Conservation (phyloP, 164 flowering plant species). For the Saururus chinensis region DNA sequence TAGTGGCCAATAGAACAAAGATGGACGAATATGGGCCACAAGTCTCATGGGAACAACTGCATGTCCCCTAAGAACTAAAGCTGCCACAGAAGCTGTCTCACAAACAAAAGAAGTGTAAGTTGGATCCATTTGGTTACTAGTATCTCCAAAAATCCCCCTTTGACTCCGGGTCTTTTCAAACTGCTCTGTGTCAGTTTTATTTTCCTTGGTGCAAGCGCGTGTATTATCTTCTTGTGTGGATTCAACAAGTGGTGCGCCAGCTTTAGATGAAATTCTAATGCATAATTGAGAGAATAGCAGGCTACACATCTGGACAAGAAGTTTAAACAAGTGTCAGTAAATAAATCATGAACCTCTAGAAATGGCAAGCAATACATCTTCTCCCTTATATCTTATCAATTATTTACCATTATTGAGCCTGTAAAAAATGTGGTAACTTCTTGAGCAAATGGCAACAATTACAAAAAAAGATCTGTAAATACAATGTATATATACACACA, state of each 20-base stretch:
- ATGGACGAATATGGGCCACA: slow-evolving; percentile 82
- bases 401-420: too few species aligned
- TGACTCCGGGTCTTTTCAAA: slow-evolving; percentile 16
- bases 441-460: too few species aligned
- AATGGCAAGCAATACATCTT: too few species aligned
- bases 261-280: slow-evolving; percentile 52
- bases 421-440: too few species aligned
- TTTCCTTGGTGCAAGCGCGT: slow-evolving; percentile 16
- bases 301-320: slow-evolving; percentile 78
- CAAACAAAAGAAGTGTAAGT: slow-evolving; percentile 12
- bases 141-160: slow-evolving; percentile 29
- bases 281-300: slow-evolving; percentile 90
- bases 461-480: too few species aligned
- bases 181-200: slow-evolving; percentile 18
- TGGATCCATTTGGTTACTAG: slow-evolving; percentile 16
- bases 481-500: too few species aligned
- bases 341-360: background rate
- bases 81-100: slow-evolving; percentile 87
- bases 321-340: background rate
- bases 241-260: slow-evolving; percentile 29
- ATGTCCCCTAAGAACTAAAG: slow-evolving; percentile 71
- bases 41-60: slow-evolving; percentile 92
- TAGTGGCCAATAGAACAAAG: slow-evolving; percentile 90
- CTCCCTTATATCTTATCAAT: too few species aligned
- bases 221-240: slow-evolving; percentile 19